Percentiles rank a stretch among this genome's conserved stretches.
Conservation (phyloP, 2,329 filamentous ascomycete genomes). For the Clonostachys rhizophaga region DNA sequence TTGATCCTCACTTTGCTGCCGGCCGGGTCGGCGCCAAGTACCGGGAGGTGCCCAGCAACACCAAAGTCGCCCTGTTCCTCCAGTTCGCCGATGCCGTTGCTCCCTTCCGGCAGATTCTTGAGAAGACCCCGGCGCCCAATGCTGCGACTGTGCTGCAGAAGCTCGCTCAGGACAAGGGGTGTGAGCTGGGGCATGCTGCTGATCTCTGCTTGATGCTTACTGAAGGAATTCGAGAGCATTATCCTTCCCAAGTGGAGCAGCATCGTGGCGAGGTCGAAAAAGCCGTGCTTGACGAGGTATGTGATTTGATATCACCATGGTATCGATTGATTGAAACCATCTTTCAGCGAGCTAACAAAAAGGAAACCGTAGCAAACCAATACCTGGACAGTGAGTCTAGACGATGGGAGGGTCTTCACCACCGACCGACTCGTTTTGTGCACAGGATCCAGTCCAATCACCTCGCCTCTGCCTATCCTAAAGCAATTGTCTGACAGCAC, state of each 20-base stretch:
- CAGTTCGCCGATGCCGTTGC: constrained; percentile 48
- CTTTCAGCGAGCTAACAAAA: too few relatives aligned
- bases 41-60: constrained; percentile 58
- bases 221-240: constrained; percentile 19
- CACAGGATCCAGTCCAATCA: constrained; percentile 31
- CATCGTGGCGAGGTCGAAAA: not conserved
- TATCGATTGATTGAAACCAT: too few relatives aligned
- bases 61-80: constrained; percentile 55
- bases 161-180: constrained; percentile 52
- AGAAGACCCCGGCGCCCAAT: constrained; percentile 42
- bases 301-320: too few relatives aligned
- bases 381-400: constrained; percentile 8
- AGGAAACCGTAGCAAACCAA: too few relatives aligned
- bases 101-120: constrained; percentile 46
- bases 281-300: too few relatives aligned
- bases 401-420: constrained; percentile 24
- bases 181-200: constrained; percentile 50
- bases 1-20: constrained; percentile 50
- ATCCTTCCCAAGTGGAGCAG: not conserved
- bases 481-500: not conserved
- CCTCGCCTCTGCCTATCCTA: constrained; percentile 48
- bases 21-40: constrained; percentile 49
- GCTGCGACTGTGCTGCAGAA: constrained; percentile 46
- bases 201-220: constrained; percentile 44
- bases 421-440: constrained; percentile 13